Evolutionary conservation across 2,329 filamentous ascomycete species (phyloP).

Genomic region (Colletotrichum sidae): DNA sequence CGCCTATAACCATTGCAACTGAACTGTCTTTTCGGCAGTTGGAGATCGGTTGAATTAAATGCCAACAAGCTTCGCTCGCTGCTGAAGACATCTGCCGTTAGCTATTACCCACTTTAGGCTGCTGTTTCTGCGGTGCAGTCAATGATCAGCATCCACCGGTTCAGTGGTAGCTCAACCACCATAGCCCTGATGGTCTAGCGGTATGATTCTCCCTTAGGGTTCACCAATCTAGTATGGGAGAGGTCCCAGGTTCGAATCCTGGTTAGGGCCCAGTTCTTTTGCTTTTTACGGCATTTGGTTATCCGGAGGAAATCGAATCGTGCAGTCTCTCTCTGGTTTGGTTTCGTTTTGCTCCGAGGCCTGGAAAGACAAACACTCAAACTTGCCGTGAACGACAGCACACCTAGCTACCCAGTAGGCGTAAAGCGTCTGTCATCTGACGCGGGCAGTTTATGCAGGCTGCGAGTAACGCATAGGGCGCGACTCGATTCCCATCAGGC

Average conservation of each 20-base stretch:
- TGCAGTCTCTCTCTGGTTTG: background rate
- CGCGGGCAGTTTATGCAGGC: conserved; percentile 17
- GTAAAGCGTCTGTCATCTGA: background rate
- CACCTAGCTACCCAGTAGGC: background rate
- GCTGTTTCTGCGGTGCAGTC: too few species aligned
- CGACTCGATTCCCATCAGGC: too few species aligned
- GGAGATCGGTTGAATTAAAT: too few species aligned
- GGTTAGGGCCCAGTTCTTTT: conserved; percentile 33
- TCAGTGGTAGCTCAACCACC: background rate
- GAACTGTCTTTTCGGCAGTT: background rate
- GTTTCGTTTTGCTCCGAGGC: background rate
- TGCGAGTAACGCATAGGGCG: background rate
- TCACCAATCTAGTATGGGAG: background rate
- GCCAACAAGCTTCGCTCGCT: too few species aligned
- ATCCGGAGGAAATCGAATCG: background rate
- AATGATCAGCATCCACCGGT: background rate
- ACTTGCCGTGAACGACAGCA: too few species aligned
- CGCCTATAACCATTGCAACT: too few species aligned
- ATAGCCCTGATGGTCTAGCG: conserved; percentile 36
- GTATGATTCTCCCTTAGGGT: conserved; percentile 38
- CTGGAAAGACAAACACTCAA: too few species aligned
- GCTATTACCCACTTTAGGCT: too few species aligned
- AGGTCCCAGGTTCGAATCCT: conserved; percentile 38
- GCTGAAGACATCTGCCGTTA: too few species aligned
- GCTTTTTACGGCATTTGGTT: too few species aligned